Conservation (phyloP, 805 yeast species). For the Yarrowia hollandica region DNA sequence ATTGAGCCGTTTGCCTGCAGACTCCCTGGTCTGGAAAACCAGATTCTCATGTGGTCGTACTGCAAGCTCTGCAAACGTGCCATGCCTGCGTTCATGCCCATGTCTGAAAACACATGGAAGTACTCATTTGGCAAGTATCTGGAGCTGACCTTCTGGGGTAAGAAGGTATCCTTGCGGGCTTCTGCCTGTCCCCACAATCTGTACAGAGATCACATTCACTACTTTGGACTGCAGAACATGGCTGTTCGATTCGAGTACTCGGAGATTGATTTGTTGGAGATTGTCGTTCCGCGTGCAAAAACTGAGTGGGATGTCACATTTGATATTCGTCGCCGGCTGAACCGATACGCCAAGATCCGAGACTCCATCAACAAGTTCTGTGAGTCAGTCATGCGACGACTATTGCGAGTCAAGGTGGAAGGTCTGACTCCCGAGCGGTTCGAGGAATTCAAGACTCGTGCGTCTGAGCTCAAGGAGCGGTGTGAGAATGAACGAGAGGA, state of each 20-base stretch:
- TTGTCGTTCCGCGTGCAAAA: constrained; percentile 72
- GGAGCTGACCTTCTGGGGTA: constrained; percentile 80
- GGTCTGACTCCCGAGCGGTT: constrained; percentile 68
- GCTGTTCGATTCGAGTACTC: constrained; percentile 80
- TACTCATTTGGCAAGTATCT: constrained; percentile 91
- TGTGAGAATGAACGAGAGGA: constrained; percentile 53
- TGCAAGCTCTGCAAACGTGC: constrained; percentile 76
- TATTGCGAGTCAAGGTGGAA: constrained; percentile 76
- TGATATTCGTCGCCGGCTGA: constrained; percentile 67
- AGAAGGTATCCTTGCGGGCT: constrained; percentile 54
- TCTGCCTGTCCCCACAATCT: constrained; percentile 79
- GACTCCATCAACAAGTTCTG: constrained; percentile 62
- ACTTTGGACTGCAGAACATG: constrained; percentile 76
- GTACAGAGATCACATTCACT: constrained; percentile 76
- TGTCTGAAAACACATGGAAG: constrained; percentile 87
- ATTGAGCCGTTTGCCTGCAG: constrained; percentile 62
- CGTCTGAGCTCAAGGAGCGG: constrained; percentile 57
- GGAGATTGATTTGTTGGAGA: constrained; percentile 70
- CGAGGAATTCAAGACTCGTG: constrained; percentile 62
- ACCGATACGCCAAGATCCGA: constrained; percentile 55
- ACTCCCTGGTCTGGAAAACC: constrained; percentile 61
- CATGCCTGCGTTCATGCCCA: constrained; percentile 67
- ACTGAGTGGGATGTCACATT: constrained; percentile 70
- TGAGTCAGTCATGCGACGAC: constrained; percentile 65
- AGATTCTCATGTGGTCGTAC: constrained; percentile 85